These are phyloP conservation scores for Punica granatum DNA, from an alignment of 345 rosid genomes.

Conservation along the genomic window DNA sequence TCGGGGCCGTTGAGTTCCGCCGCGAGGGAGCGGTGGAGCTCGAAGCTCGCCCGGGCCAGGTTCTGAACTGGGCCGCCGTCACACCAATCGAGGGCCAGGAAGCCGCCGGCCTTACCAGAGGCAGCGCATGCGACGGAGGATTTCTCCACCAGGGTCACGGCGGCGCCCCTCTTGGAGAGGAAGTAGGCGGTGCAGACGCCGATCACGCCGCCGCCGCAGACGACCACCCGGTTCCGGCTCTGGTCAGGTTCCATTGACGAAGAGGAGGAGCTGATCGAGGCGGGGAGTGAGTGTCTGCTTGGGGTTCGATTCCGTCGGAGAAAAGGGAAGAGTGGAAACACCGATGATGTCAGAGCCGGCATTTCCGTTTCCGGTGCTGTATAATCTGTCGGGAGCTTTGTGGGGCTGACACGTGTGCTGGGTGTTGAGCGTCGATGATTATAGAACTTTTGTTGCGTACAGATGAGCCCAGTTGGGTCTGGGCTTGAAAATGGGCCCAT, in stretches of 20 bases:
- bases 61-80: constrained; percentile 52
- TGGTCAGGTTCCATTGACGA: constrained; percentile 21
- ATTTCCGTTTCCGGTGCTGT: background rate
- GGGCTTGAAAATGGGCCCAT: background rate
- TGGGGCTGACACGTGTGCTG: background rate
- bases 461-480: background rate
- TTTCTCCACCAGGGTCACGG: constrained; percentile 69
- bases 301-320: background rate
- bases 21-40: constrained; percentile 71
- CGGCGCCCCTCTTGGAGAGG: constrained; percentile 58
- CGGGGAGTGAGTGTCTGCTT: background rate
- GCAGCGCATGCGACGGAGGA: constrained; percentile 83
- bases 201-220: constrained; percentile 80
- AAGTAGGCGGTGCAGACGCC: constrained; percentile 89
- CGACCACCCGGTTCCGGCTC: constrained; percentile 36
- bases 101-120: constrained; percentile 89
- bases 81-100: constrained; percentile 88
- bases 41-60: constrained; percentile 79
- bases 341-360: background rate
- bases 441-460: background rate
- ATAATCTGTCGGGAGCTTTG: background rate
- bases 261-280: constrained; percentile 8
- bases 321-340: background rate
- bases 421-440: background rate
- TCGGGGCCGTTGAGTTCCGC: constrained; percentile 61